phyloP scores from a whole-genome alignment of 108 stramenopile genomes.

The Pseudonitzschia multistriata region DNA sequence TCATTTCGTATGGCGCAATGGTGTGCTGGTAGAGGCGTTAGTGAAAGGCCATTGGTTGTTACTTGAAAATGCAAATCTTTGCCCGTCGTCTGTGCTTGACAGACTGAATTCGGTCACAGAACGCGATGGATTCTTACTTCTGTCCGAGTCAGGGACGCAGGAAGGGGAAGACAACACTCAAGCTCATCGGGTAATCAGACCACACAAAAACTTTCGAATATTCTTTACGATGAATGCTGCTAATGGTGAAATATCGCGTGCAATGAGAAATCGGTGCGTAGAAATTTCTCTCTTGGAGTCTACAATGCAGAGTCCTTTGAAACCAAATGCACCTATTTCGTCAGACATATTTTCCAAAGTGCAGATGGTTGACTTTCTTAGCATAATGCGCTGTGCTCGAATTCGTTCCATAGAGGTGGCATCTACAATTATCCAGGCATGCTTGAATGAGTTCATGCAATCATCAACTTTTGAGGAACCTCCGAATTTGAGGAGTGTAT shows the following conservation, averaged over 20 bases:
- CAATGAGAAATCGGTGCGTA: slow-evolving; percentile 99
- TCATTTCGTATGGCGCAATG: slow-evolving; percentile 94
- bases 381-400: slow-evolving; percentile 12
- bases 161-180: slow-evolving; percentile 19
- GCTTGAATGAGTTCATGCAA: slow-evolving; percentile 14
- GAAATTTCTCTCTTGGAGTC: slow-evolving; percentile 69
- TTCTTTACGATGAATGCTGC: slow-evolving; percentile 91
- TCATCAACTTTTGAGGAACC: slow-evolving; percentile 18
- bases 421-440: not conserved
- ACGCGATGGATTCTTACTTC: slow-evolving; percentile 85
- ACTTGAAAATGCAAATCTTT: slow-evolving; percentile 94
- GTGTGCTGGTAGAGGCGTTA: slow-evolving; percentile 91
- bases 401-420: slow-evolving; percentile 22
- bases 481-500: slow-evolving; percentile 12
- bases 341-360: slow-evolving; percentile 1
- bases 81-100: slow-evolving; percentile 96
- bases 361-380: slow-evolving; percentile 17
- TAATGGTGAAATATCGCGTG: slow-evolving; percentile 93
- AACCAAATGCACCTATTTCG: not conserved
- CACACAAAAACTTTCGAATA: slow-evolving; percentile 93
- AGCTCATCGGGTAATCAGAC: slow-evolving; percentile 65
- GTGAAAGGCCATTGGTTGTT: slow-evolving; percentile 91
- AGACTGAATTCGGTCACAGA: slow-evolving; percentile 96
- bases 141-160: slow-evolving; percentile 89
- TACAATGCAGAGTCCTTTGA: not conserved